phyloP scores from a whole-genome alignment of 306 rosid genomes.

The Fagus crenata region DNA sequence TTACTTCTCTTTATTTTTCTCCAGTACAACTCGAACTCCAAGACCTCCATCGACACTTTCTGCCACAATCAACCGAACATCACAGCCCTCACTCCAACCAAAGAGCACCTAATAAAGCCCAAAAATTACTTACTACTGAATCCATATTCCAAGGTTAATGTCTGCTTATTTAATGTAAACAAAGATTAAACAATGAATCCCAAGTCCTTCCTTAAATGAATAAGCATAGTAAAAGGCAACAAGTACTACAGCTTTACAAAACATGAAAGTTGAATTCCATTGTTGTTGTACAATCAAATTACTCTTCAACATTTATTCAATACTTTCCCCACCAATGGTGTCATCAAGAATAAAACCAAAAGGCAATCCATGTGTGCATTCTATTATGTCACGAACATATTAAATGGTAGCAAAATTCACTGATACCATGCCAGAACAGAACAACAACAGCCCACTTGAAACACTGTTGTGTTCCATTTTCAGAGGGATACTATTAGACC shows the following conservation, averaged over 20 bases:
- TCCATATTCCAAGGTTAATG: not conserved
- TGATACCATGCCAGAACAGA: not conserved
- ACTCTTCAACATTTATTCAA: not conserved
- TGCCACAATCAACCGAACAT: slow-evolving; percentile 26
- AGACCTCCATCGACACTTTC: slow-evolving; percentile 29
- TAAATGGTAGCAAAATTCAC: not conserved
- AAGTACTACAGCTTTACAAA: not conserved
- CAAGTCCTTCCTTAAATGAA: not conserved
- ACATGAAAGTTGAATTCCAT: not conserved
- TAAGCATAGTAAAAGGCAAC: not conserved
- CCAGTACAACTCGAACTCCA: slow-evolving; percentile 29
- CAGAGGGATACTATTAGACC: not conserved
- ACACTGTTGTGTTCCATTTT: not conserved
- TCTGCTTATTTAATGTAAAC: not conserved
- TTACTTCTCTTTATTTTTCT: slow-evolving; percentile 30
- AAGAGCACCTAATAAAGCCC: slow-evolving; percentile 34
- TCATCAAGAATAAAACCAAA: slow-evolving; percentile 2
- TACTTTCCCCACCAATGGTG: not conserved
- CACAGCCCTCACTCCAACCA: slow-evolving; percentile 31
- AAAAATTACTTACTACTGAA: not conserved
- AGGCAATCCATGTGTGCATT: not conserved
- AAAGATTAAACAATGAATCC: not conserved
- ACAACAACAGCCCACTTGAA: not conserved
- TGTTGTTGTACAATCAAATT: not conserved
- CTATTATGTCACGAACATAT: not conserved